Evolutionary conservation across 23 red algal genomes (phyloP).

Genomic region (Porphyridium purpureum): DNA sequence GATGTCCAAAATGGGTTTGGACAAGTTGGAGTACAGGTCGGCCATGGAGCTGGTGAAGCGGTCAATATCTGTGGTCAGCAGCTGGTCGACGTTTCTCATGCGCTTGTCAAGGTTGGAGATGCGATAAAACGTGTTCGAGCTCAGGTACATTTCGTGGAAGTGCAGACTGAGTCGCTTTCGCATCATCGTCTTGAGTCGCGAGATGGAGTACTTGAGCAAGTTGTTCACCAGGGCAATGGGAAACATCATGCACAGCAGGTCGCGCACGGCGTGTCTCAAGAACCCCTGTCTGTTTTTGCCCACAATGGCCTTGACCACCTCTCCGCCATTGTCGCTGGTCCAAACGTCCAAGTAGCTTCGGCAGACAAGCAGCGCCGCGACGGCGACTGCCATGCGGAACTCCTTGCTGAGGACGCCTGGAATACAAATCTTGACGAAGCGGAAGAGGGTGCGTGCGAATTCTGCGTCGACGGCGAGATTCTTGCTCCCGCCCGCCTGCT

Average conservation of each 20-base stretch:
- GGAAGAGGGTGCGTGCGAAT: constrained; percentile 31
- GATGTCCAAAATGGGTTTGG: constrained; percentile 83
- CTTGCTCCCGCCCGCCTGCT: too few species aligned
- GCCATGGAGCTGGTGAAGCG: constrained; percentile 76
- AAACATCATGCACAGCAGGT: constrained; percentile 83
- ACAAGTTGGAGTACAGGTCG: constrained; percentile 87
- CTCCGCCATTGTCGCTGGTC: constrained; percentile 80
- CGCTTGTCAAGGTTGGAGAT: constrained; percentile 80
- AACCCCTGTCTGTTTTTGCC: constrained; percentile 49
- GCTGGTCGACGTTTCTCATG: constrained; percentile 90
- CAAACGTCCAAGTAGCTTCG: constrained; percentile 80
- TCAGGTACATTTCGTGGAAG: constrained; percentile 92
- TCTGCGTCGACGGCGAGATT: constrained; percentile 65
- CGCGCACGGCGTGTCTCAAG: constrained; percentile 42
- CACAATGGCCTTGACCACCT: constrained; percentile 96
- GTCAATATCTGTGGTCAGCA: constrained; percentile 91
- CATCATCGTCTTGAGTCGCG: constrained; percentile 61
- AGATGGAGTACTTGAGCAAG: constrained; percentile 51
- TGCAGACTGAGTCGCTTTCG: constrained; percentile 43
- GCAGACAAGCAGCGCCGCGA: constrained; percentile 42
- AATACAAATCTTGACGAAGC: constrained; percentile 46
- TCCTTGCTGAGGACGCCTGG: constrained; percentile 44
- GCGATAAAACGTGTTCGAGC: constrained; percentile 61
- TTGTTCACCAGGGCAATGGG: constrained; percentile 90
- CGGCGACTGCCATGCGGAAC: constrained; percentile 17